A percentile compares a stretch with the other conserved stretches of the same genome.
Evolutionary conservation across 1,284 basidiomycete genomes (phyloP).

Genomic region (Phellopilus nigrolimitatus): DNA sequence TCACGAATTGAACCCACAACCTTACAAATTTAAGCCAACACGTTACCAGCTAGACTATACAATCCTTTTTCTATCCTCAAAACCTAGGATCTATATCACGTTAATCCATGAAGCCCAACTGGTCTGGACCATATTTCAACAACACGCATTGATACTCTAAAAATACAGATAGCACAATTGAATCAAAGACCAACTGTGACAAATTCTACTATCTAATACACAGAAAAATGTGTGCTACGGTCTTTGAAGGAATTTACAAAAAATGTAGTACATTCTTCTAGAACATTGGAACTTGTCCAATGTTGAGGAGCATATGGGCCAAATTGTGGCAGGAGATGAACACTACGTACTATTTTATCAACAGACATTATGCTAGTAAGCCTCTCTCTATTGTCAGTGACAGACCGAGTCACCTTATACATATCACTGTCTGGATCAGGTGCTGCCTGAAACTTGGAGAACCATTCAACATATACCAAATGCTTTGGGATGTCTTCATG

Average conservation of each 20-base stretch:
- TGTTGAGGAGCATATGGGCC: neutral
- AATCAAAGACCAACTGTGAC: no score
- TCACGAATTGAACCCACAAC: no score
- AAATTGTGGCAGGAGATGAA: conserved; percentile 3
- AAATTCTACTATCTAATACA: no score
- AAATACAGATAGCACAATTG: no score
- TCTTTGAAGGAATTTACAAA: neutral
- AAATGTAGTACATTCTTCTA: neutral
- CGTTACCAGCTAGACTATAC: no score
- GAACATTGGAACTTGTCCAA: conserved; percentile 9
- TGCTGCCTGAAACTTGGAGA: conserved; percentile 16
- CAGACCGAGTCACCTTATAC: neutral
- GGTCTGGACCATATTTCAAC: no score
- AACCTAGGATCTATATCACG: no score
- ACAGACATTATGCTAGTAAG: neutral
- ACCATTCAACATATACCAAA: conserved; percentile 34
- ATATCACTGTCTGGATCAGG: neutral
- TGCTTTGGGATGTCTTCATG: conserved; percentile 1
- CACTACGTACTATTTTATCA: neutral
- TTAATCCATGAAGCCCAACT: no score
- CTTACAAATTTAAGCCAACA: no score
- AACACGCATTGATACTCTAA: no score
- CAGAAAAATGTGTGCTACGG: neutral
- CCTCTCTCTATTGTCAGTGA: neutral
- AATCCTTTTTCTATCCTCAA: no score